Evolutionary conservation across 176 grass and related monocot genomes (phyloP), one percentile per base, ranked within the genome.

Genomic region (Guadua angustifolia): DNA sequence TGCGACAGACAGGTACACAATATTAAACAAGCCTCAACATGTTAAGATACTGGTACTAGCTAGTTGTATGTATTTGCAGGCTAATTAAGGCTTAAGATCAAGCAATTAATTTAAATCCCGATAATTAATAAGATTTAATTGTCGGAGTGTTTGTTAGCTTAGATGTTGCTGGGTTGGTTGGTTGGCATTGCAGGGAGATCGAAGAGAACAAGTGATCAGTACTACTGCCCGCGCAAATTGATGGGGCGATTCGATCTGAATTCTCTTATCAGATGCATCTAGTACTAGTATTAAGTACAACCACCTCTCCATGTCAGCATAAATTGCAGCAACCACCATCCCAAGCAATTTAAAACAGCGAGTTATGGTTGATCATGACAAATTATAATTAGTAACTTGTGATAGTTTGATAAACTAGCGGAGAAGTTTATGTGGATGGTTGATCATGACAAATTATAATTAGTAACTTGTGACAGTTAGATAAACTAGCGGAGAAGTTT

Each of bases 251-350:
- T 57, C 32, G 44, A 63, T 74, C 70, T 74, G 55, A 67, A 18
- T 16, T 62, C 25, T 62, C 25, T 9, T 24, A 73, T 14, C 45
- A 73, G 45, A 51, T 62, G 70, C 70, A 73, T 51, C 25, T 51
- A n/a, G 75, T 40, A 55, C 56, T 7, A 21, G 58, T 26, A 21
- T 77, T 47, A 57, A 85, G 83, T 69, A 58, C 84, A 87, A 36
- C 85, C n/a, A 87, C 78, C 85, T 59, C 70, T 66, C 25, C 4
- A 46, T 68, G 66, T 49, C 78, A 74, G 78, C 70, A 87, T 87
- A 81, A 87, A 87, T 82, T 87, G 61, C 78, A 87, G 59, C 25
- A 62, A 62, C 59, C 59, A 82, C 78, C 71, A 79, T 42, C 6
- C 14, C 18, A 51, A 52, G 22, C 35, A 38, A 80, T 56, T 73